Conservation (phyloP, 352 stramenopile genomes). For the Labyrinthula sp. region DNA sequence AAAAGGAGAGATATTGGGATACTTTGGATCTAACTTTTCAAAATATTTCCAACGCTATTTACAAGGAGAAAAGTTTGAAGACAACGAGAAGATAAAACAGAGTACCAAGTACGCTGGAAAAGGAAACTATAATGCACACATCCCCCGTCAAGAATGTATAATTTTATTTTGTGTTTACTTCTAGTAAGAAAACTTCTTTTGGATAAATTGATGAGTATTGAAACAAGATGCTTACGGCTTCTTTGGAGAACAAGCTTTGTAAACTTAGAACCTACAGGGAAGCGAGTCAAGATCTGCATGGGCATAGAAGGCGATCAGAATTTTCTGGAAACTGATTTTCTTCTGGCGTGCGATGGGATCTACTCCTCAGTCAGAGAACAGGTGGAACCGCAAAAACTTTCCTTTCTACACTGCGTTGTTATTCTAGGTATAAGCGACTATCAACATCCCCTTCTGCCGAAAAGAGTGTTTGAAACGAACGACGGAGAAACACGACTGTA, state of each 20-base stretch:
- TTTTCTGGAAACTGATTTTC: conserved; percentile 28
- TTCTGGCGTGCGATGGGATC: conserved; percentile 40
- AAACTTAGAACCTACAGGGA: conserved; percentile 3
- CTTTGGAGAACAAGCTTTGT: no score
- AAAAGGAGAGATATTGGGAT: conserved; percentile 40
- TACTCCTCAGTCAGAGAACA: conserved; percentile 10
- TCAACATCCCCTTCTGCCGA: conserved; percentile 26
- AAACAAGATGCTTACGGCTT: no score
- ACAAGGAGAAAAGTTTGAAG: conserved; percentile 4
- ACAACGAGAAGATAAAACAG: conserved; percentile 31
- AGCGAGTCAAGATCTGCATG: conserved; percentile 2
- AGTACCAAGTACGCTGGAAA: conserved; percentile 28
- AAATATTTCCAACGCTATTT: no score
- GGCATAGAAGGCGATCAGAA: conserved; percentile 29
- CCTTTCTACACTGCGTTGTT: conserved; percentile 35
- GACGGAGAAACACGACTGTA: conserved; percentile 49
- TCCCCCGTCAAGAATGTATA: conserved; percentile 44
- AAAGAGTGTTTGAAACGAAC: conserved; percentile 47
- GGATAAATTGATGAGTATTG: no score
- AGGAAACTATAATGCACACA: conserved; percentile 47
- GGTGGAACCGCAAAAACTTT: conserved; percentile 2
- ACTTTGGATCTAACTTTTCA: conserved; percentile 45
- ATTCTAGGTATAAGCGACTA: conserved; percentile 42
- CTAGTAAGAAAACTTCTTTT: no score
- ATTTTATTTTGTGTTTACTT: no score